Percentiles rank a stretch among this genome's conserved stretches.
phyloP scores from a whole-genome alignment of 495 filamentous ascomycete species.

The Trypethelium eluteriae region DNA sequence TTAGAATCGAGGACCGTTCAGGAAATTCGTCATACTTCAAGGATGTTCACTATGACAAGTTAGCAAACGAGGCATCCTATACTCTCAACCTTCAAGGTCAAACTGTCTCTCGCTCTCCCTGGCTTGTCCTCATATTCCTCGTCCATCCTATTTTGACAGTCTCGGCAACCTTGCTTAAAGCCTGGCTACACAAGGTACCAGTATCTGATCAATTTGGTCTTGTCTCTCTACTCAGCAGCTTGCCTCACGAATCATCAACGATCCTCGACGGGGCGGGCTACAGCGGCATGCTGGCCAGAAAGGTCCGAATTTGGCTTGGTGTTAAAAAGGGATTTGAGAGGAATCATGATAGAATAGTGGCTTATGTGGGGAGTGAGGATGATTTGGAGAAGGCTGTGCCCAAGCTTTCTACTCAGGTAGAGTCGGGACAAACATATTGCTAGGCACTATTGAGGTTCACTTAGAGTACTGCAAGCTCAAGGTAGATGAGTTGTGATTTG shows the following conservation, averaged over 20 bases:
- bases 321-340: background rate
- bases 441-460: background rate
- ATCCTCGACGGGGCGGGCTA: background rate
- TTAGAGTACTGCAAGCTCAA: no score
- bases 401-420: background rate
- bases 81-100: background rate
- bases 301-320: background rate
- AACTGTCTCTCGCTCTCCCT: background rate
- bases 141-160: background rate
- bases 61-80: background rate
- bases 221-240: background rate
- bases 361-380: background rate
- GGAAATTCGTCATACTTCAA: background rate
- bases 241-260: background rate
- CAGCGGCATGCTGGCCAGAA: background rate
- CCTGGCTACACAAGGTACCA: background rate
- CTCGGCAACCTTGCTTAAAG: background rate
- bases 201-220: background rate
- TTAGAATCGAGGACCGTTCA: background rate
- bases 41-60: background rate
- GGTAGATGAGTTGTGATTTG: no score
- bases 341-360: background rate
- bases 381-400: background rate
- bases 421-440: background rate
- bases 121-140: background rate